Percentiles rank a stretch among this genome's conserved stretches.
Evolutionary conservation across 352 stramenopile genomes (phyloP).

Genomic region (Phytophthora vignae): DNA sequence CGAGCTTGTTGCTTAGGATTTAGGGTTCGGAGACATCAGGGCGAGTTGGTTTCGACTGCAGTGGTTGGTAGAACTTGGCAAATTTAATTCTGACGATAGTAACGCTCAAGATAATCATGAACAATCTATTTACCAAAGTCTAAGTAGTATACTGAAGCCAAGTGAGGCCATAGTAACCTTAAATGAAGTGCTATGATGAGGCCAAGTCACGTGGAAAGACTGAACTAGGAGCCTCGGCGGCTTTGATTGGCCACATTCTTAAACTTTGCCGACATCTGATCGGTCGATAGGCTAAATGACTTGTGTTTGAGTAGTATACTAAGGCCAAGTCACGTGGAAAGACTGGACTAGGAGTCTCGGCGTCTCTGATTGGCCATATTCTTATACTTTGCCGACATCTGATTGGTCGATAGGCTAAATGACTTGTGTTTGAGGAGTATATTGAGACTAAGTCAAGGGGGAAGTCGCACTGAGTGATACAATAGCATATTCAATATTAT

Average conservation of each 20-base stretch:
- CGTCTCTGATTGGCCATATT: too few relatives aligned
- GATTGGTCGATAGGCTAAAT: too few relatives aligned
- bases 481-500: conserved; percentile 1
- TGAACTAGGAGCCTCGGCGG: neutral
- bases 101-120: neutral
- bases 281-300: neutral
- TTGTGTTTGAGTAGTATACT: neutral
- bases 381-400: too few relatives aligned
- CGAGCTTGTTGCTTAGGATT: conserved; percentile 3
- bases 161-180: neutral
- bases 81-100: neutral
- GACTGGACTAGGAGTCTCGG: too few relatives aligned
- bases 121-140: neutral
- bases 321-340: neutral
- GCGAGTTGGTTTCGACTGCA: neutral
- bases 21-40: conserved; percentile 1
- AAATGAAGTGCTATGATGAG: neutral
- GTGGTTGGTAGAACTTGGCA: neutral
- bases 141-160: neutral
- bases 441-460: neutral
- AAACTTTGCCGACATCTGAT: neutral
- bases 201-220: neutral
- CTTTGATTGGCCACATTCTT: neutral
- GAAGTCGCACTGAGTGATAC: neutral
- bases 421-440: too few relatives aligned